Base-by-base conservation (phyloP, 2,329 filamentous ascomycete genomes). In the Diplodia seriata region DNA sequence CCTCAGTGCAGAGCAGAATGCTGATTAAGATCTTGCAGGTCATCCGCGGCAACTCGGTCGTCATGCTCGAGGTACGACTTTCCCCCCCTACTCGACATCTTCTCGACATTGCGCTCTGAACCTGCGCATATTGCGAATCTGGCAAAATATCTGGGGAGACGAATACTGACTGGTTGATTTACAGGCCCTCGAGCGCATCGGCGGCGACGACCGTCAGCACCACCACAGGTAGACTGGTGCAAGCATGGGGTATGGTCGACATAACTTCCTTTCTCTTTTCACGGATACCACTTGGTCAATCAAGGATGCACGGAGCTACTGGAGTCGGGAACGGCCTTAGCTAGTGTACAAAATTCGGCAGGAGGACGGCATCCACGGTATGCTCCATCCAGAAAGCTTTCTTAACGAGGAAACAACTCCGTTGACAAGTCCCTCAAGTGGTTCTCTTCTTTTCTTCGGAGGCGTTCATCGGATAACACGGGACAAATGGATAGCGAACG, bases 11-110 rank as follows among this genome's bases (percentile, higher is more conserved):
- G 51, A 81, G 54, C 9, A 2, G 2, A 20, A 31, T 6, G 57
- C 53, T 69, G 49, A 68, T 51, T 7, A 29, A 47, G 31, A n/a
- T 62, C 31, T 31, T n/a, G 6, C 68, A 93, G 91, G 91, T 97
- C 72, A 97, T 99, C 76, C 92, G 96, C 74, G 95, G 95, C 71
- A 99, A 99, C 82, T 97, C 94, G 1, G 94, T 99, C 31, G 94
- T 99, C 67, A 97, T 99, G 94, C 87, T 99, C 67, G 96, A 99
- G 82, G 92, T 74, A 68, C 65, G 68, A 66, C 43, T 43, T 49
- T 49, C 36, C 31, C 14, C 26, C 15, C 14, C 40, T 12, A 23
- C 23, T 15, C 51, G 31, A 62, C 4, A 14, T 15, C 33, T 54
- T 20, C 20, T 31, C 43, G 12, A 6, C 18, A 4, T 12, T 18